Evolutionary conservation across 108 stramenopile species (phyloP).

Genomic region (Nannochloropsis salina): DNA sequence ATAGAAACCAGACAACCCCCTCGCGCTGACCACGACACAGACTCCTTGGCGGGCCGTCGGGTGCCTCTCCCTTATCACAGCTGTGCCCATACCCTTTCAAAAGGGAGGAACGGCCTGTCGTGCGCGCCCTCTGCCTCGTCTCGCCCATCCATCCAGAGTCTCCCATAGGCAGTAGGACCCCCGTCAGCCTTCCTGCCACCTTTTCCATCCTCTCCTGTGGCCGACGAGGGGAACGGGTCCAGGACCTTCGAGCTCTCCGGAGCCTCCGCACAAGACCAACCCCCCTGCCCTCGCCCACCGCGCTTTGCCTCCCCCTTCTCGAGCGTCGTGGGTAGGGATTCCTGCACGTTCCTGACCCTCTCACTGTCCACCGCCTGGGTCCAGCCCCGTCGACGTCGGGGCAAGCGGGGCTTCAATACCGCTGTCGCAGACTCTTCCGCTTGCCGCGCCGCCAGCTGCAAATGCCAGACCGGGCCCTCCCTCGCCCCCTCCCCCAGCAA

Average conservation of each 20-base stretch:
- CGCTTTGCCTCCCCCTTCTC: background rate
- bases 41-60: too few species aligned
- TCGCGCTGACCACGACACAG: too few species aligned
- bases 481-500: background rate
- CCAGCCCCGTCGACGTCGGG: background rate
- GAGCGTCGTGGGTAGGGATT: background rate
- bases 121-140: background rate
- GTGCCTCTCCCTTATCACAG: background rate
- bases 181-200: background rate
- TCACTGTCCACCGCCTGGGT: too few species aligned
- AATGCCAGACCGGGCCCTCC: background rate
- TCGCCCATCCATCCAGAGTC: background rate
- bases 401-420: background rate
- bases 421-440: slow-evolving; percentile 1
- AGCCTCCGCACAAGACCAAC: background rate
- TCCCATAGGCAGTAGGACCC: background rate
- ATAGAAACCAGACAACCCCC: too few species aligned
- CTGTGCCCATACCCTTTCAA: background rate
- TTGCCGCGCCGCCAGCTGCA: background rate
- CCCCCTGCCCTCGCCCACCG: background rate
- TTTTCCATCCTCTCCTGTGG: background rate
- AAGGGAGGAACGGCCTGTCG: background rate
- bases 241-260: background rate
- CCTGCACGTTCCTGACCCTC: too few species aligned
- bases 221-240: background rate